Conservation (phyloP, 805 yeast genomes). For the Nematodospora valgi region DNA sequence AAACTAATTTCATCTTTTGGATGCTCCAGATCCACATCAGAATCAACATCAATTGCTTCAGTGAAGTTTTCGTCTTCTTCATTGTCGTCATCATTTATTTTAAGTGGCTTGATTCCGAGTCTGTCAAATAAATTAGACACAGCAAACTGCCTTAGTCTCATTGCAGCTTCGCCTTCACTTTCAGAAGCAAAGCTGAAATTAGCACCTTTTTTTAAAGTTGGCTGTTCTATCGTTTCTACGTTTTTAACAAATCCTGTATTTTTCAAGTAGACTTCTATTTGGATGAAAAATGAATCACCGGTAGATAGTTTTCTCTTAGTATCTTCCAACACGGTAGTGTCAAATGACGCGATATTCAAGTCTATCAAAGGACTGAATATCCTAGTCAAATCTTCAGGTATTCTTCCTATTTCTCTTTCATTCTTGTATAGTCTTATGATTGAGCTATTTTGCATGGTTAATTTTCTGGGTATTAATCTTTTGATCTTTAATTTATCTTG, state of each 20-base stretch:
- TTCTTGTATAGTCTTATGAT: slow-evolving; percentile 29
- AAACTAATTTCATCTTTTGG: slow-evolving; percentile 45
- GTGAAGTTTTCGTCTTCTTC: slow-evolving; percentile 7
- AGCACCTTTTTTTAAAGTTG: slow-evolving; percentile 11
- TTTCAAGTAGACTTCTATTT: slow-evolving; percentile 61
- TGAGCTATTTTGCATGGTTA: slow-evolving; percentile 24
- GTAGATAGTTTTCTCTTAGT: slow-evolving; percentile 53
- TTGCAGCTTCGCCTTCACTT: slow-evolving; percentile 48
- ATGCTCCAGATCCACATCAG: slow-evolving; percentile 15
- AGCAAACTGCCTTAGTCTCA: slow-evolving; percentile 54
- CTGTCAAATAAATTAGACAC: slow-evolving; percentile 53
- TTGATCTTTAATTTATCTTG: slow-evolving; percentile 41
- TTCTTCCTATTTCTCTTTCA: slow-evolving; percentile 69
- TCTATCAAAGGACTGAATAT: slow-evolving; percentile 65
- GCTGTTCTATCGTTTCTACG: slow-evolving; percentile 2
- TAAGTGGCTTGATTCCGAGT: slow-evolving; percentile 32
- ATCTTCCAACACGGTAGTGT: slow-evolving; percentile 55
- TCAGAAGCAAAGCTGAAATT: slow-evolving; percentile 38
- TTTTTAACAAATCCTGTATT: slow-evolving; percentile 30
- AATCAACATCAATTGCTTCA: slow-evolving; percentile 5
- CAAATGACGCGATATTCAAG: slow-evolving; percentile 49
- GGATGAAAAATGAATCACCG: slow-evolving; percentile 75
- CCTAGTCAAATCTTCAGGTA: slow-evolving; percentile 66
- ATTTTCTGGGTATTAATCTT: slow-evolving; percentile 26
- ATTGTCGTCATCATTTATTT: slow-evolving; percentile 12